Percentiles rank a stretch among this genome's conserved stretches.
These are phyloP conservation scores for Pseudocercospora musae DNA, from an alignment of 2,329 filamentous ascomycete species.

Conservation along the genomic window DNA sequence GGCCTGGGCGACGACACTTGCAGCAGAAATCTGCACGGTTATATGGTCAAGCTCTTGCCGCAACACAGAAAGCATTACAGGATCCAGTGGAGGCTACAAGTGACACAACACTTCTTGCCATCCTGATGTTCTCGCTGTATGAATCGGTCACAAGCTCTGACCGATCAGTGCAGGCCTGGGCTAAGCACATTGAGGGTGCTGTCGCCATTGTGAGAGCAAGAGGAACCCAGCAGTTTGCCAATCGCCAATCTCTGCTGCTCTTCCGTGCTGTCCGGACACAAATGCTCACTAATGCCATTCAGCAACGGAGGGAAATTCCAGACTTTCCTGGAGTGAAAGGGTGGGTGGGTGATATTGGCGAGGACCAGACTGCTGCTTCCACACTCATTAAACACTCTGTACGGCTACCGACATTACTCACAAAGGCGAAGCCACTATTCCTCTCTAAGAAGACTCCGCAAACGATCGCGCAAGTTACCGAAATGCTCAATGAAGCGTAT, in stretches of 20 bases:
- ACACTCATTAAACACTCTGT: constrained; percentile 1
- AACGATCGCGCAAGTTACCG: not conserved
- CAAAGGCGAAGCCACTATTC: constrained; percentile 1
- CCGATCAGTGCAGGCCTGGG: constrained; percentile 11
- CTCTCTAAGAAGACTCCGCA: not conserved
- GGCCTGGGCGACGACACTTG: constrained; percentile 8
- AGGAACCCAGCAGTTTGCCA: constrained; percentile 5
- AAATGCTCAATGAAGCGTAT: constrained; percentile 3
- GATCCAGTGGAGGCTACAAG: not conserved
- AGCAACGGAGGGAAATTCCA: constrained; percentile 7
- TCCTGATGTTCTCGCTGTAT: constrained; percentile 13
- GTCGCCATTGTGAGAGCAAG: constrained; percentile 8
- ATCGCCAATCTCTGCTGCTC: constrained; percentile 6
- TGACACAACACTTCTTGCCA: constrained; percentile 9
- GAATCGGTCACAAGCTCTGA: constrained; percentile 7
- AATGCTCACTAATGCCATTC: constrained; percentile 11
- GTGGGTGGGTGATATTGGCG: constrained; percentile 5
- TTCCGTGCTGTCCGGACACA: constrained; percentile 13
- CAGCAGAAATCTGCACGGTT: not conserved
- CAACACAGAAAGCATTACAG: constrained; percentile 8
- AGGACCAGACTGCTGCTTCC: not conserved
- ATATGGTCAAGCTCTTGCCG: constrained; percentile 7
- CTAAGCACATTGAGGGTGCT: constrained; percentile 14
- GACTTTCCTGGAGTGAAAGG: constrained; percentile 6
- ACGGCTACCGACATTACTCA: not conserved